Percentiles rank a stretch among this genome's conserved stretches.
These are phyloP conservation scores for Exophiala aquamarina DNA, from an alignment of 2,329 filamentous ascomycete species.

Conservation along the genomic window DNA sequence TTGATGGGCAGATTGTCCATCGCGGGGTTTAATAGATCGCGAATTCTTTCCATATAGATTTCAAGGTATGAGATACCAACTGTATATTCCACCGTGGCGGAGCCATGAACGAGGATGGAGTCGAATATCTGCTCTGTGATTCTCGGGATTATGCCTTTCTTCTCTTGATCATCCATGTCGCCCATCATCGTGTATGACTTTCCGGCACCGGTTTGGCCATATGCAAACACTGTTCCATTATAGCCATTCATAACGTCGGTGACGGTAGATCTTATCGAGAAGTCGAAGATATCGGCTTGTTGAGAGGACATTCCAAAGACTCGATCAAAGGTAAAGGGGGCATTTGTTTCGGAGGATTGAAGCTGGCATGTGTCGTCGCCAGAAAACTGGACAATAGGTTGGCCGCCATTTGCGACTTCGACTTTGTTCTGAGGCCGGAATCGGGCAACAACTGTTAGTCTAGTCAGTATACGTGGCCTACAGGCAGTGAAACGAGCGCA, in stretches of 20 bases:
- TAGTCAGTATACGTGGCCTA: constrained; percentile 2
- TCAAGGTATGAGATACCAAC: constrained; percentile 99
- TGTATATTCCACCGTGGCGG: constrained; percentile 96
- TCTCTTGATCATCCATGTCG: constrained; percentile 85
- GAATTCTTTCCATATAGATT: constrained; percentile 99
- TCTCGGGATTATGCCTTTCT: constrained; percentile 91
- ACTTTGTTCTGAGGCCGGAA: constrained; percentile 96
- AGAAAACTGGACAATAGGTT: constrained; percentile 87
- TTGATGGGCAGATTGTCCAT: constrained; percentile 98
- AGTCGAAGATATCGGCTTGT: constrained; percentile 95
- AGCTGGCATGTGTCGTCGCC: constrained; percentile 78
- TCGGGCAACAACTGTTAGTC: constrained; percentile 78
- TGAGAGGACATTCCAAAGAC: constrained; percentile 93
- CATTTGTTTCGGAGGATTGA: constrained; percentile 78
- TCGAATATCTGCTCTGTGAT: constrained; percentile 98
- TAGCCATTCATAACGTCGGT: constrained; percentile 99
- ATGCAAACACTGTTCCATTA: constrained; percentile 98
- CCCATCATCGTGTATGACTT: constrained; percentile 99
- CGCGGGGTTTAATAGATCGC: constrained; percentile 85
- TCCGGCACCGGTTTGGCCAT: constrained; percentile 95
- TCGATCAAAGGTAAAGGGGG: constrained; percentile 93
- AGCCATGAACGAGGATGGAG: constrained; percentile 80
- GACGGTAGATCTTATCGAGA: constrained; percentile 92
- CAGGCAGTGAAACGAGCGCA: constrained; percentile 32
- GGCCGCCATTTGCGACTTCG: constrained; percentile 85